Evolutionary conservation across 2,329 filamentous ascomycete genomes (phyloP).

Genomic region (Fonsecaea pedrosoi): DNA sequence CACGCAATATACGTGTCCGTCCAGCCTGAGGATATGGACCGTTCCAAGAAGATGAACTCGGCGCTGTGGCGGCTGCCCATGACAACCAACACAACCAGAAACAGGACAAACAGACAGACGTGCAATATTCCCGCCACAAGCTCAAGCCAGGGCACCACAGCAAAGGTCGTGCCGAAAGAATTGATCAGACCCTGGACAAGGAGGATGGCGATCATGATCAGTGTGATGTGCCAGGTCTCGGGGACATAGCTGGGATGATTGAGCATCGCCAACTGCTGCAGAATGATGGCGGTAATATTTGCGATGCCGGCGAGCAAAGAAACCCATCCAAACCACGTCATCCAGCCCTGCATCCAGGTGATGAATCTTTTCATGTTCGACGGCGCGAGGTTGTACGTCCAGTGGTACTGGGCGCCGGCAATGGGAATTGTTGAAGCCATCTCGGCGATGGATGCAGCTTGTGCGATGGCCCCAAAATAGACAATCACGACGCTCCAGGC

Average conservation of each 20-base stretch:
- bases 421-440: constrained; percentile 12
- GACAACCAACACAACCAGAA: constrained; percentile 10
- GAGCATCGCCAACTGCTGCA: constrained; percentile 13
- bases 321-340: constrained; percentile 16
- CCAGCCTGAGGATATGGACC: constrained; percentile 11
- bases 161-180: constrained; percentile 8
- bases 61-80: constrained; percentile 10
- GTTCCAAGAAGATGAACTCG: constrained; percentile 10
- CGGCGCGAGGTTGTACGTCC: constrained; percentile 11
- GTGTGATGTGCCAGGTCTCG: constrained; percentile 10
- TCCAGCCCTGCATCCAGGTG: constrained; percentile 16
- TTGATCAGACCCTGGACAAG: constrained; percentile 12
- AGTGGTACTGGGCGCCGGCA: constrained; percentile 12
- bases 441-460: constrained; percentile 11
- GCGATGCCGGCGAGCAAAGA: constrained; percentile 14
- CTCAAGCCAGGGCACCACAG: constrained; percentile 8
- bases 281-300: constrained; percentile 11
- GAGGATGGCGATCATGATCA: constrained; percentile 12
- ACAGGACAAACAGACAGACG: constrained; percentile 11
- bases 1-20: constrained; percentile 6
- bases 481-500: constrained; percentile 15
- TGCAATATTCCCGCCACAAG: constrained; percentile 11
- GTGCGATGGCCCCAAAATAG: constrained; percentile 11
- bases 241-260: constrained; percentile 10
- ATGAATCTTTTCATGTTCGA: constrained; percentile 9